Evolutionary conservation across 108 stramenopile species (phyloP), one percentile per base, ranked within the genome.

Genomic region (Nannochloropsis gaditana): DNA sequence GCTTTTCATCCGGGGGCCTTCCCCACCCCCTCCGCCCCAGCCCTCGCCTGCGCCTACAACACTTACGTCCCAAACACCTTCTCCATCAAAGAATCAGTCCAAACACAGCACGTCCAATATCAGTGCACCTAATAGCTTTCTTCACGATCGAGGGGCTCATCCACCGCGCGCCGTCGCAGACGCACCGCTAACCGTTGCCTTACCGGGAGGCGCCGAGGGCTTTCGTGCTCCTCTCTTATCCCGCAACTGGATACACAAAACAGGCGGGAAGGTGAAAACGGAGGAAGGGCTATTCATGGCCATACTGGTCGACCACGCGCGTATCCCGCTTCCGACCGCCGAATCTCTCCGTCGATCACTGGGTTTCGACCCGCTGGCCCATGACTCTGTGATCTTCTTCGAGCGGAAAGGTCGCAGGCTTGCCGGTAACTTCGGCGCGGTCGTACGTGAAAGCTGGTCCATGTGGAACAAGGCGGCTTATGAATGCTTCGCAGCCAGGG

Each of bases 181-280:
- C 5, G n/a, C 59, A 2, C 6, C 59, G 19, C n/a, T 73, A n/a
- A 73, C 6, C 15, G n/a, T 73, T n/a, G 59, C 59, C 15, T 73
- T 73, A 73, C 59, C 59, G n/a, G 59, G 59, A 73, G 59, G 59
- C 8, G 59, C 59, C 59, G 19, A 73, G n/a, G 59, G 59, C 59
- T 73, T 73, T 73, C 59, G 59, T 8, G 59, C 59, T 8, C 19
- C 59, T n/a, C 59, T 73, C 8, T n/a, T 73, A n/a, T 15, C 59
- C 59, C 59, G 59, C 59, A 73, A 73, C n/a, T 73, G 59, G 59
- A n/a, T 73, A n/a, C 19, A n/a, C 5, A 73, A 73, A 73, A n/a
- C 59, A 3, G 15, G 19, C 19, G 59, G 59, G 8, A 73, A 73
- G n/a, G 59, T n/a, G 4, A 73, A n/a, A n/a, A 73, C n/a, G 59